Percentiles rank a stretch among this genome's conserved stretches.
Evolutionary conservation across 352 stramenopile species (phyloP).

Genomic region (Phytophthora cactorum): DNA sequence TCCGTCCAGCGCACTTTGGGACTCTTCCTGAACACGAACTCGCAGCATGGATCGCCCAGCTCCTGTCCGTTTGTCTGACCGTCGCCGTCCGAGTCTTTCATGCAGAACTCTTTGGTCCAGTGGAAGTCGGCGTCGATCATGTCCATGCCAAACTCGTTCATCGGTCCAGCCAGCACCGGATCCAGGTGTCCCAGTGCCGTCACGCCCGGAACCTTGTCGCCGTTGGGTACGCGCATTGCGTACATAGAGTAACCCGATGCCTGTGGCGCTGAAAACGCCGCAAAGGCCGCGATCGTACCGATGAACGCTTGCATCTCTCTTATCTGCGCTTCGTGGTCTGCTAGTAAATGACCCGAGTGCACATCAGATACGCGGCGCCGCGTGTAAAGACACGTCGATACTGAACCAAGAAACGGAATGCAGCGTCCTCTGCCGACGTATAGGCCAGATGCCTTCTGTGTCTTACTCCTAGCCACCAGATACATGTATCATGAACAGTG

Average conservation of each 20-base stretch:
- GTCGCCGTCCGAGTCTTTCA: slow-evolving; percentile 39
- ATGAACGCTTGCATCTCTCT: slow-evolving; percentile 13
- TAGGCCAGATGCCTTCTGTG: background rate
- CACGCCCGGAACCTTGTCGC: slow-evolving; percentile 38
- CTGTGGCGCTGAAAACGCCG: slow-evolving; percentile 1
- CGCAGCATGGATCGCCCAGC: slow-evolving; percentile 36
- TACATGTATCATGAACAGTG: background rate
- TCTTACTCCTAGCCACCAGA: slow-evolving; percentile 1
- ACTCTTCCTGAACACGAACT: slow-evolving; percentile 29
- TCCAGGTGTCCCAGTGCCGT: slow-evolving; percentile 35
- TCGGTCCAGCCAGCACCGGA: slow-evolving; percentile 24
- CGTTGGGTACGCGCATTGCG: slow-evolving; percentile 39
- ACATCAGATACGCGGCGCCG: slow-evolving; percentile 10
- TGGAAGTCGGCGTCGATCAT: slow-evolving; percentile 33
- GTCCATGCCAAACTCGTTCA: slow-evolving; percentile 42
- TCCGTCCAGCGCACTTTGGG: slow-evolving; percentile 26
- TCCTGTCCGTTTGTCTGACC: slow-evolving; percentile 41
- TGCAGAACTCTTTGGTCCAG: slow-evolving; percentile 40
- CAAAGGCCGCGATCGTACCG: background rate
- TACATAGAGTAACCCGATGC: slow-evolving; percentile 25
- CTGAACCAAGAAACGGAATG: slow-evolving; percentile 8
- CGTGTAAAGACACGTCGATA: slow-evolving; percentile 23
- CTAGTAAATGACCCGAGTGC: slow-evolving; percentile 9
- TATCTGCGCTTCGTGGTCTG: slow-evolving; percentile 1
- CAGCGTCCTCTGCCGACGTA: slow-evolving; percentile 3